Evolutionary conservation across 2,329 filamentous ascomycete species (phyloP).

Genomic region (Epichloe brachyelytri): DNA sequence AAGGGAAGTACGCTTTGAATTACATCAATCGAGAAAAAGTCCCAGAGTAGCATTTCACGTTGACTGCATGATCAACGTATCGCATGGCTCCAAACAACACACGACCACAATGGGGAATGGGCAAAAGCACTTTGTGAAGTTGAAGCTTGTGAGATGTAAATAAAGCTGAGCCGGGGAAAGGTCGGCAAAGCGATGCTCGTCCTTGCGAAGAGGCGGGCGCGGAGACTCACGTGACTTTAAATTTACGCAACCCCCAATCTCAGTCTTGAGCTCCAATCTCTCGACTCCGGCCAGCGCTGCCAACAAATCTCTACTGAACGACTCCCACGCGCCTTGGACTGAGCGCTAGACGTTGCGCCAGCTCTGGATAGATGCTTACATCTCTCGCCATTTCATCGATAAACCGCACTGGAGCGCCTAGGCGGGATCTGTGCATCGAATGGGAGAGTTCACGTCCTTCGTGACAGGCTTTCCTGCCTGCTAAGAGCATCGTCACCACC

Average conservation of each 20-base stretch:
- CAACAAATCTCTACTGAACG: slow-evolving; percentile 10
- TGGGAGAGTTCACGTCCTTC: slow-evolving; percentile 31
- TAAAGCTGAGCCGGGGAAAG: neutral
- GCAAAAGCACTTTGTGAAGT: neutral
- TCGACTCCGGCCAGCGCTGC: slow-evolving; percentile 14
- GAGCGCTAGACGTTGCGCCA: slow-evolving; percentile 8
- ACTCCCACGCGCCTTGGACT: slow-evolving; percentile 11
- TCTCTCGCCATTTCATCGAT: neutral
- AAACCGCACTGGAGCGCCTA: neutral
- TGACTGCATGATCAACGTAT: neutral
- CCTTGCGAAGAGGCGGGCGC: slow-evolving; percentile 1
- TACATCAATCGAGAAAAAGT: neutral
- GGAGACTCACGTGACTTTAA: slow-evolving; percentile 29
- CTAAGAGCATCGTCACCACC: slow-evolving; percentile 20
- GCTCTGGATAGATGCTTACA: neutral
- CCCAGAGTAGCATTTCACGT: neutral
- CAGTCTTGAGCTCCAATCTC: slow-evolving; percentile 18
- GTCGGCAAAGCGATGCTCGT: neutral
- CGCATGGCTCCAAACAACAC: neutral
- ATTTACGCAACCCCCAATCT: slow-evolving; percentile 24
- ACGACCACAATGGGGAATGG: neutral
- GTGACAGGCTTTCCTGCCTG: slow-evolving; percentile 38
- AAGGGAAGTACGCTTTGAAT: neutral
- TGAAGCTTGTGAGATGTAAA: neutral
- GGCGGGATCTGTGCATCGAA: slow-evolving; percentile 23